Evolutionary conservation across 768 basidiomycete genomes (phyloP), one percentile per base, ranked within the genome.

Genomic region (Russula vinacea): DNA sequence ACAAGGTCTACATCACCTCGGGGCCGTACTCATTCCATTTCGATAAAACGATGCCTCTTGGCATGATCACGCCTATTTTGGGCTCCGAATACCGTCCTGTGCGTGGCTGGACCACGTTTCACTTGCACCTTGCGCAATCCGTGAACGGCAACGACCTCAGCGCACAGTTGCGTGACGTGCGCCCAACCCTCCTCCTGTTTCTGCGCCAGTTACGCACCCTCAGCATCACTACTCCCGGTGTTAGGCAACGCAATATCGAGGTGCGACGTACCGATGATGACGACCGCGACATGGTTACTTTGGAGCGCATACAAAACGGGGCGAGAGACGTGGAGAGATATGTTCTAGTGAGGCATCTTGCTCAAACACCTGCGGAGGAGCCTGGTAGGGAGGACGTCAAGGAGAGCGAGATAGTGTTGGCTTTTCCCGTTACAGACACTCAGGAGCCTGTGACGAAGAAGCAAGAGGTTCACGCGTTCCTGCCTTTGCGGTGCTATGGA

Each of bases 1-100:
- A 71, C 22, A 14, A 49, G 16, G 72, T 73, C 6, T 51, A 67
- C 57, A 68, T 73, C 37, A 62, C 62, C 9, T 73, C 72, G 1
- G 45, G 66, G 19, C 53, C 62, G 19, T 73, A 63, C 32, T 64
- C 65, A 3, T 73, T 73, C 62, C 49, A 64, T 24, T 69, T 73
- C 26, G 67, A 73, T 53, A 60, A 60, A 6, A 58, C 47, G 10
- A 16, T 47, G 19, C 40, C 32, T 1, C 62, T 72, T 11, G 72
- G 72, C n/a, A 73, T 73, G 72, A 70, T 73, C 24, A 70, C 70
- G 0, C 72, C 72, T 2, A 62, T 58, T 9, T 68, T 56, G 64
- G 40, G 47, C 17, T 19, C 50, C 3, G 8, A 14, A 16, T 53
- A 44, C 26, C 56, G 57, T 3, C 14, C 54, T 4, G 29, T 16